Conservation (phyloP, 2,329 filamentous ascomycete genomes). For the Beauveria medogensis region DNA sequence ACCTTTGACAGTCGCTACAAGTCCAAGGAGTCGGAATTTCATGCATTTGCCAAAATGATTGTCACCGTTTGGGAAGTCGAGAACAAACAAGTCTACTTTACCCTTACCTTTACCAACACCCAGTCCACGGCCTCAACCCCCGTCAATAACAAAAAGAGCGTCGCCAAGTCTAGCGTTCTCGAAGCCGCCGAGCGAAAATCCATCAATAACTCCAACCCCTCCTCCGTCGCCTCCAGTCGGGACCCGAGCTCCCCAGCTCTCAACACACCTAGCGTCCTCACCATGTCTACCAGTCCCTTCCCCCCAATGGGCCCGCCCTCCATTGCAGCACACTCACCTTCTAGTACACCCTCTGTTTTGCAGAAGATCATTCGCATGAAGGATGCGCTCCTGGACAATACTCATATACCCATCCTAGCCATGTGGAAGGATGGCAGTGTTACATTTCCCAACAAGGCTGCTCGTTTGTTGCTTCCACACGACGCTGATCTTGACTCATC, state of each 20-base stretch:
- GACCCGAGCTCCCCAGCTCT: conserved; percentile 39
- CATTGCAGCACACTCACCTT: conserved; percentile 40
- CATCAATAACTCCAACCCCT: conserved; percentile 35
- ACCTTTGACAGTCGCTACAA: conserved; percentile 26
- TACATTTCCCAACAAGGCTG: conserved; percentile 63
- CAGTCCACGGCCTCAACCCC: conserved; percentile 30
- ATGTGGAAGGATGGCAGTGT: conserved; percentile 77
- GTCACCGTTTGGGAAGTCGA: conserved; percentile 66
- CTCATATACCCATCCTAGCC: conserved; percentile 64
- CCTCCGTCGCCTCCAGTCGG: conserved; percentile 39
- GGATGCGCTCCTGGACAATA: conserved; percentile 68
- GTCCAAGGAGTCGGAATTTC: conserved; percentile 29
- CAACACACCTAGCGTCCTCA: conserved; percentile 43
- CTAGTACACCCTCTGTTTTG: conserved; percentile 55
- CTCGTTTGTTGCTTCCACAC: conserved; percentile 41
- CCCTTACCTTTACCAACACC: conserved; percentile 64
- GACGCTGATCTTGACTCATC: conserved; percentile 31
- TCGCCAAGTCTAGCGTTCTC: conserved; percentile 31
- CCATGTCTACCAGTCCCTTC: conserved; percentile 51
- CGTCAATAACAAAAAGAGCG: conserved; percentile 26
- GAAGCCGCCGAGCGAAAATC: conserved; percentile 40
- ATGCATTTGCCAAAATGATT: conserved; percentile 63
- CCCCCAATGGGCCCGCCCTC: conserved; percentile 60
- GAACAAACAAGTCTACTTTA: conserved; percentile 61
- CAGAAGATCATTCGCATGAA: conserved; percentile 70